phyloP scores from a whole-genome alignment of 805 yeast species.

The Cyberlindnera mycetangii region DNA sequence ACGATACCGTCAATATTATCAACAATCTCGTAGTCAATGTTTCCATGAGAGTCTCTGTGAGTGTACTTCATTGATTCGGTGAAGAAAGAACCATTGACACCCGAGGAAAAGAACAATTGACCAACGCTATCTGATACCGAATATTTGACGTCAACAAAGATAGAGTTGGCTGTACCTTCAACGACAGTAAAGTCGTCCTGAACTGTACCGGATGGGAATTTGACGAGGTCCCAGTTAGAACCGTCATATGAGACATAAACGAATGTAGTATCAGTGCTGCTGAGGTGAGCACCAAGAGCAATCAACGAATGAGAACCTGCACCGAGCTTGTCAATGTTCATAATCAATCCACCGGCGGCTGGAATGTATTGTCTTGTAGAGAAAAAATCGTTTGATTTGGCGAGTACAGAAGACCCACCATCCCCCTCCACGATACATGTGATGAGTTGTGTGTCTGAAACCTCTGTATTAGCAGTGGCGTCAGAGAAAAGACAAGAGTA shows the following conservation, averaged over 20 bases:
- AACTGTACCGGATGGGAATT: constrained; percentile 29
- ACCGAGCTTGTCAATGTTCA: constrained; percentile 34
- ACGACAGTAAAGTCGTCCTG: constrained; percentile 30
- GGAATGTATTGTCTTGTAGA: constrained; percentile 30
- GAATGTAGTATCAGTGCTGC: constrained; percentile 19
- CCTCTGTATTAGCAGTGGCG: constrained; percentile 24
- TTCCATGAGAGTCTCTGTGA: constrained; percentile 29
- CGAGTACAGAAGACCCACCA: constrained; percentile 29
- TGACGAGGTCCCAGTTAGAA: constrained; percentile 31
- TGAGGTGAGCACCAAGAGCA: constrained; percentile 33
- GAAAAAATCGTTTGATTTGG: constrained; percentile 45
- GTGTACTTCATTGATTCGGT: constrained; percentile 41
- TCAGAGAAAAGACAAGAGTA: constrained; percentile 33
- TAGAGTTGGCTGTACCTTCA: constrained; percentile 37
- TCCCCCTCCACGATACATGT: constrained; percentile 45
- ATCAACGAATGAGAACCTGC: constrained; percentile 33
- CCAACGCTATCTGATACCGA: constrained; percentile 26
- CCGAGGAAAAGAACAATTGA: constrained; percentile 35
- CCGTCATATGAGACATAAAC: constrained; percentile 36
- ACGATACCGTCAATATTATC: constrained; percentile 60
- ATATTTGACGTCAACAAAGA: constrained; percentile 38
- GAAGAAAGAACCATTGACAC: constrained; percentile 51
- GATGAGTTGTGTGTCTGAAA: constrained; percentile 33
- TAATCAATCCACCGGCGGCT: constrained; percentile 32
- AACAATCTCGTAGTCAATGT: constrained; percentile 37